Evolutionary conservation across 768 basidiomycete species (phyloP), one percentile per base, ranked within the genome.

Genomic region (Tricholoma sp.): DNA sequence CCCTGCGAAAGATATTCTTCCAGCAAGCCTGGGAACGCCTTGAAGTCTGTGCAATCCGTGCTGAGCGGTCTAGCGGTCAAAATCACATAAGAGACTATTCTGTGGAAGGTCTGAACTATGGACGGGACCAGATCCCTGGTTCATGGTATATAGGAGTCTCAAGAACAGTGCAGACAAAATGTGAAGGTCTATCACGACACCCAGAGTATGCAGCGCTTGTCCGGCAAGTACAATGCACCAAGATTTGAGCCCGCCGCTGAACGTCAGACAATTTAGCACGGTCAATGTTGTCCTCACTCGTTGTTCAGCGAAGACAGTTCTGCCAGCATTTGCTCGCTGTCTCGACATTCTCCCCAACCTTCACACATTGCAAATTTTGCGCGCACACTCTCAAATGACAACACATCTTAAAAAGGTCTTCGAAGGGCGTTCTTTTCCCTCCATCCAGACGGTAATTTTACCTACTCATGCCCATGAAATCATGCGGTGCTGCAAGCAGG

Each of bases 1-100:
- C 59, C 0, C 68, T 71, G 46, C 64, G 73, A 9, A 37, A 52
- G 1, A 50, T 68, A 0, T 73, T 73, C 46, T 60, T 71, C 3
- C 68, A 68, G 1, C 52, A 70, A 46, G 51, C 69, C 0, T 76
- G 70, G 71, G 64, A 71, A 49, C 58, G 66, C 9, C 59, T 74
- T 24, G 68, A 74, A 43, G 68, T 65, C 0, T 73, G 71, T 56
- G 66, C 64, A 4, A 58, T 52, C 2, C 22, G 46, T 18, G 29
- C 18, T 54, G 53, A 29, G 47, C 57, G 19, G 18, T 24, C 7
- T 50, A 57, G 29, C n/a, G 3, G 16, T 21, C 35, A 22, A 8
- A 0, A 7, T 11, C 2, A 8, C 14, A 34, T 27, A 29, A 52
- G 55, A 39, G 34, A 50, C 8, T 19, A 41, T 39, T n/a, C 31